Conservation (phyloP, 306 rosid species). For the Elaeagnus macrophylla region DNA sequence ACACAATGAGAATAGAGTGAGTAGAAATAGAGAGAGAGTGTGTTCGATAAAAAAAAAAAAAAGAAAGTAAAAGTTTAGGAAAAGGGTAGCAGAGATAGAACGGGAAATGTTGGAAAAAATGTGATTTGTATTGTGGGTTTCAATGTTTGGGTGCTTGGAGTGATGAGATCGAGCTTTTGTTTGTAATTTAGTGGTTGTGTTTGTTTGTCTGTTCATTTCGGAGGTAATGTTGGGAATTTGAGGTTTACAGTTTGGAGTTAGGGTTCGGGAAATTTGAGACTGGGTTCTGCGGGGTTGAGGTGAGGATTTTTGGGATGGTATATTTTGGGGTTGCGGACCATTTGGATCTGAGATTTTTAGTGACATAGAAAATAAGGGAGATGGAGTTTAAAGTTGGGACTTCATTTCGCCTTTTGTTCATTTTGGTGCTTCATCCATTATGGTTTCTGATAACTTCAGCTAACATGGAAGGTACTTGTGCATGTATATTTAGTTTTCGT, state of each 20-base stretch:
- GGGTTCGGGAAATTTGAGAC: constrained; percentile 23
- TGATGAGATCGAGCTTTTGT: constrained; percentile 53
- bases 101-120: constrained; percentile 22
- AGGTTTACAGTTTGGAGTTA: constrained; percentile 33
- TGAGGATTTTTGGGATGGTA: constrained; percentile 36
- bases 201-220: constrained; percentile 2
- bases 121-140: constrained; percentile 23
- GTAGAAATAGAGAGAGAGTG: constrained; percentile 17
- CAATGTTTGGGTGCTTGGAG: constrained; percentile 9
- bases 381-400: constrained; percentile 54
- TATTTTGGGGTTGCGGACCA: constrained; percentile 30
- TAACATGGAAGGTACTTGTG: constrained; percentile 95
- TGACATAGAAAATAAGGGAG: constrained; percentile 23
- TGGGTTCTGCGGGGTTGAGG: constrained; percentile 7
- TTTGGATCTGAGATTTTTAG: constrained; percentile 79
- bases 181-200: constrained; percentile 25
- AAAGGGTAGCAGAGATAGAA: constrained; percentile 20
- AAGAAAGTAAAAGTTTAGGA: constrained; percentile 17
- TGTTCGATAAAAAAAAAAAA: too few relatives aligned
- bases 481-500: not conserved
- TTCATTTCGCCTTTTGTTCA: constrained; percentile 41
- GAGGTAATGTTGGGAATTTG: constrained; percentile 37
- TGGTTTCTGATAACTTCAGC: constrained; percentile 53
- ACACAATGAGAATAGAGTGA: constrained; percentile 1
- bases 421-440: constrained; percentile 49